Evolutionary conservation across 805 yeast species (phyloP), one percentile per base, ranked within the genome.

Genomic region (Dipodascus geniculatus): DNA sequence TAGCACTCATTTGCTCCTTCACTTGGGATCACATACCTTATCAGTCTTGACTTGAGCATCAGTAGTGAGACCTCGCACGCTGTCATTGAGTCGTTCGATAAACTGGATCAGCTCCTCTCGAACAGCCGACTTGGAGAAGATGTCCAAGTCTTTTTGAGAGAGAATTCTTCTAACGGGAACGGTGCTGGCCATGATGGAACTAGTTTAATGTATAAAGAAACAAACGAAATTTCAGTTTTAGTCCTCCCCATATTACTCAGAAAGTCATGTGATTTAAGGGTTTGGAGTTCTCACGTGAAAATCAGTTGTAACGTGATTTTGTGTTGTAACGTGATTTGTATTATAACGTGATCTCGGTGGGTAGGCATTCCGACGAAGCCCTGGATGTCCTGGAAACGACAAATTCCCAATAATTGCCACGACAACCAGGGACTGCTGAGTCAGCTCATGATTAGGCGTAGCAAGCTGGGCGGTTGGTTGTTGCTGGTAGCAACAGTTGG

Each of bases 51-150:
- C 72, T 1, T 58, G 73, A 35, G 74, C 78, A 50, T 80, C 79
- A 48, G 82, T 75, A 17, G 79, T 71, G 49, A 65, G 70, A 9
- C 91, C 95, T 20, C 64, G 68, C 1, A 87, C 91, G 22, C 89
- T 74, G 0, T 69, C 68, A 48, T 88, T 88, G 44, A 91, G 70
- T 1, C 68, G 66, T 19, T 66, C 66, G 1, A 89, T 74, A 62
- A 86, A 89, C 0, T 61, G 63, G 2, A 85, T 56, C 1, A 91
- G 58, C 2, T 71, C 73, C 0, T 65, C 57, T 62, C 79, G 79
- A 0, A 85, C 76, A 2, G 66, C 58, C 4, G 87, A 78, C 0
- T 58, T 65, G 16, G 68, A 63, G 82, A 95, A 91, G 53, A 71
- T 64, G 9, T 71, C 73, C 61, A 91, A 64, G 64, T 91, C 98